Conservation (phyloP, 2,329 filamentous ascomycete species). For the Fusarium tuaranense region DNA sequence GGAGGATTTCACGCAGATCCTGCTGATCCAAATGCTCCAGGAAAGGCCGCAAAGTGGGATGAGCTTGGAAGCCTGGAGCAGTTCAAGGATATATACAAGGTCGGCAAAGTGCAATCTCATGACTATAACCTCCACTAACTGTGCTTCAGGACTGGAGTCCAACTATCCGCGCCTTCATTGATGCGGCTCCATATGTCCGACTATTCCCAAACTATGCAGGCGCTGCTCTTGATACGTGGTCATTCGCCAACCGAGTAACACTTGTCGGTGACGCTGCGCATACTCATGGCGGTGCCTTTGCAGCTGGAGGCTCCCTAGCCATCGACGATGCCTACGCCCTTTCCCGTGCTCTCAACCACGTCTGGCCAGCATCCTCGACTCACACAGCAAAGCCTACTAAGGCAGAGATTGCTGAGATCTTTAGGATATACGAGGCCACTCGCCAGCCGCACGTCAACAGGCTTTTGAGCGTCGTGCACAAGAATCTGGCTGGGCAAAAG, state of each 20-base stretch:
- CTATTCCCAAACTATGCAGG: constrained; percentile 58
- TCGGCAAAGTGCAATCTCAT: not conserved
- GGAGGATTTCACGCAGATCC: constrained; percentile 54
- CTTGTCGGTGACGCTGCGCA: constrained; percentile 56
- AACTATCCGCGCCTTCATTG: constrained; percentile 52
- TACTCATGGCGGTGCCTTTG: constrained; percentile 56
- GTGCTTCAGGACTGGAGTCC: constrained; percentile 54
- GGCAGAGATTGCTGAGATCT: constrained; percentile 42
- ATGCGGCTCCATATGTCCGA: constrained; percentile 53
- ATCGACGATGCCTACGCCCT: constrained; percentile 58
- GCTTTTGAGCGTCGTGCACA: constrained; percentile 34
- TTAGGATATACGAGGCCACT: constrained; percentile 56
- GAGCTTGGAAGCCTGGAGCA: constrained; percentile 50
- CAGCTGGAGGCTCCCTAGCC: constrained; percentile 54
- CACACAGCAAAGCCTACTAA: constrained; percentile 20
- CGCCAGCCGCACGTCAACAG: constrained; percentile 55
- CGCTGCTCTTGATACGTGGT: constrained; percentile 55
- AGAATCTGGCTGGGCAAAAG: constrained; percentile 19
- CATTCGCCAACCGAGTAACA: constrained; percentile 51
- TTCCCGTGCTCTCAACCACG: constrained; percentile 51
- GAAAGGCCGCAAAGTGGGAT: constrained; percentile 52
- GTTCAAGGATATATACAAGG: constrained; percentile 51
- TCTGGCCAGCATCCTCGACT: constrained; percentile 41
- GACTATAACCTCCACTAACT: not conserved
- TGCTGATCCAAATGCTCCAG: constrained; percentile 45